These are phyloP conservation scores for Leishmania martiniquensis DNA, from an alignment of 208 protist genomes.

Conservation along the genomic window DNA sequence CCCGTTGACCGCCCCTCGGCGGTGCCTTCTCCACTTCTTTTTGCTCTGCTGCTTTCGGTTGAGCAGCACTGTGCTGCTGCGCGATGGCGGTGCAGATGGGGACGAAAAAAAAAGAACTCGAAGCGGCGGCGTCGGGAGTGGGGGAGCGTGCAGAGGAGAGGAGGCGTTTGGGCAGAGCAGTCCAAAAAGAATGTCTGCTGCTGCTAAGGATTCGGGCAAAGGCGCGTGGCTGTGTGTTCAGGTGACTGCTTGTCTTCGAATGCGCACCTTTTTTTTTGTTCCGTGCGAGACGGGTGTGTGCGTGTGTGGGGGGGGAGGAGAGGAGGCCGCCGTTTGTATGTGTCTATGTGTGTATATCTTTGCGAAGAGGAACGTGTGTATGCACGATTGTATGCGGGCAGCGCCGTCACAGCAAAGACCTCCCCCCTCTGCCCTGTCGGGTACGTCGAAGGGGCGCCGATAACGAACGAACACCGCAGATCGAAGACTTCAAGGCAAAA, in stretches of 20 bases:
- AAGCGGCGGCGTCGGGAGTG: neutral
- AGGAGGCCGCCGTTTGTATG: too few relatives aligned
- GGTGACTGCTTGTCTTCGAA: neutral
- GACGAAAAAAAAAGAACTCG: neutral
- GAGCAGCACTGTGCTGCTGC: neutral
- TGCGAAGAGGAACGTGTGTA: neutral
- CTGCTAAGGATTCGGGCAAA: too few relatives aligned
- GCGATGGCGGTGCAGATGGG: neutral
- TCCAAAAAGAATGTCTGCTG: too few relatives aligned
- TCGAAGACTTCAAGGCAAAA: too few relatives aligned
- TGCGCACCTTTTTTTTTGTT: neutral
- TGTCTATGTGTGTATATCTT: slow-evolving; percentile 2
- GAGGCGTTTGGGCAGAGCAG: too few relatives aligned
- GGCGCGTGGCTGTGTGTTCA: neutral
- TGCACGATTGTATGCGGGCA: neutral
- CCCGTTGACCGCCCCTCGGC: neutral
- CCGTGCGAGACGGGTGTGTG: too few relatives aligned
- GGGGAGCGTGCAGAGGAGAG: neutral
- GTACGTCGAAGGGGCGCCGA: neutral
- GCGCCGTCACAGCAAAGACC: neutral
- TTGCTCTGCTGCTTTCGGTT: neutral
- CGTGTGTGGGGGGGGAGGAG: too few relatives aligned
- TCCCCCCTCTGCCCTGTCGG: neutral
- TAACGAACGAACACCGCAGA: too few relatives aligned
- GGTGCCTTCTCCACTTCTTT: neutral